Percentiles rank a stretch among this genome's conserved stretches.
These are phyloP conservation scores for Ganoderma lingzhi DNA, from an alignment of 1,284 basidiomycete genomes.

Conservation along the genomic window DNA sequence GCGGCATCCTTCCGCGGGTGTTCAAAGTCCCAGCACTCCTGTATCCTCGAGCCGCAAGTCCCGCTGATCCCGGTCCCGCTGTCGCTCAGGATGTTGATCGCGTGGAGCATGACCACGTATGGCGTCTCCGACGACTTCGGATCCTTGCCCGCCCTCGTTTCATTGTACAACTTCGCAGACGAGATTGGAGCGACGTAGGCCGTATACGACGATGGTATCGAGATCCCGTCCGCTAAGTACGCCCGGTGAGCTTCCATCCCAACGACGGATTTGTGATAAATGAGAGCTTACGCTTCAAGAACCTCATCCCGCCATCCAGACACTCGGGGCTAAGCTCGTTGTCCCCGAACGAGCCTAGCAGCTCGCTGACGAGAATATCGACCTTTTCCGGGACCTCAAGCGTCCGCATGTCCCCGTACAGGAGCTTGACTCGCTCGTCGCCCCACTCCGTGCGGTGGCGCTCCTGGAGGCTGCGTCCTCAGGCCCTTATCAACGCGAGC, in stretches of 20 bases:
- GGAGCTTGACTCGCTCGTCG: conserved; percentile 72
- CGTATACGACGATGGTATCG: conserved; percentile 96
- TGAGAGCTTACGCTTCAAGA: conserved; percentile 78
- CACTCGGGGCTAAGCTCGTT: conserved; percentile 99
- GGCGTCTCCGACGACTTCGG: conserved; percentile 86
- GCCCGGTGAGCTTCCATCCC: not conserved
- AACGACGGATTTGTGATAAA: conserved; percentile 8
- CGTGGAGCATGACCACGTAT: conserved; percentile 98
- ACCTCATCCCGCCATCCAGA: conserved; percentile 93
- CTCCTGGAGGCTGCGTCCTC: conserved; percentile 74
- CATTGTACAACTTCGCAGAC: conserved; percentile 90
- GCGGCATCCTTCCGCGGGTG: conserved; percentile 88
- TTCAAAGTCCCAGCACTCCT: conserved; percentile 98
- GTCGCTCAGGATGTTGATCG: conserved; percentile 88
- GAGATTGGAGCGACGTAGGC: conserved; percentile 94
- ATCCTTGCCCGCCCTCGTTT: conserved; percentile 72
- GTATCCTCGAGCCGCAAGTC: conserved; percentile 83
- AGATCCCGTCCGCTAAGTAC: conserved; percentile 85
- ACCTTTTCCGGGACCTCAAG: conserved; percentile 84
- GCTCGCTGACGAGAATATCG: conserved; percentile 96
- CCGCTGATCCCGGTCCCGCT: conserved; percentile 66
- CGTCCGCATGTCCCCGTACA: conserved; percentile 95
- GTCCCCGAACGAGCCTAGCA: conserved; percentile 97
- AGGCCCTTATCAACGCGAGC: conserved; percentile 25
- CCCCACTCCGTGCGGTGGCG: conserved; percentile 88